Base-by-base conservation (phyloP, 2,329 filamentous ascomycete genomes). In the Zasmidium angulare region DNA sequence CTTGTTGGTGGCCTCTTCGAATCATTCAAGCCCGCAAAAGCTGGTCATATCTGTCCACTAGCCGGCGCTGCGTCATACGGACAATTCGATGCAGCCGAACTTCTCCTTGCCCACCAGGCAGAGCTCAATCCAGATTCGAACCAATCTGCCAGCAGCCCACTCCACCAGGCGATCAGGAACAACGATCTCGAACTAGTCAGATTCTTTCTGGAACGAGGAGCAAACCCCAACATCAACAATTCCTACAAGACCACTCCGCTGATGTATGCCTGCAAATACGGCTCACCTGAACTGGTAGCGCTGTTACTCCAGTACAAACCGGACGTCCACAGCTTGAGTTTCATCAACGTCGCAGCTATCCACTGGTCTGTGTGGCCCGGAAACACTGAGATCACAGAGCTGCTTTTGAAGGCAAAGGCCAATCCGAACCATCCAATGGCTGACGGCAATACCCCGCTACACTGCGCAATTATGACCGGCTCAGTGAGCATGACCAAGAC, bases 221-320 rank as follows among this genome's bases (percentile, higher is more conserved):
- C 69, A 1, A 60, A 72, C 52, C 60, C 68, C 53, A 62, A 72
- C 61, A 63, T 61, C 29, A 56, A 67, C 20, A 72, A 73, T 48
- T 58, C 59, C 29, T 73, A 70, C 62, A 71, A 71, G 29, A 65
- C 66, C 19, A 70, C 71, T 1, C 68, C 71, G 1, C 58, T 71
- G 22, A 73, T 73, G 71, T 72, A 72, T 66, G 71, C 71, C 11
- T 68, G 63, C 50, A 71, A 71, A 46, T 69, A 72, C 56, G 66
- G 61, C 17, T 68, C 65, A 1, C 53, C 56, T 1, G 62, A 64
- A 1, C 61, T 72, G 36, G 60, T 72, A 24, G 51, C 59, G 9
- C 63, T 72, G 1, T 47, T 72, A 6, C 64, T 73, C 2, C 59
- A 61, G 19, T 65, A 69, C 59, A 51, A 59, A 11, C 71, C 71